Evolutionary conservation across 345 rosid species (phyloP).

Genomic region (Acer saccharum): DNA sequence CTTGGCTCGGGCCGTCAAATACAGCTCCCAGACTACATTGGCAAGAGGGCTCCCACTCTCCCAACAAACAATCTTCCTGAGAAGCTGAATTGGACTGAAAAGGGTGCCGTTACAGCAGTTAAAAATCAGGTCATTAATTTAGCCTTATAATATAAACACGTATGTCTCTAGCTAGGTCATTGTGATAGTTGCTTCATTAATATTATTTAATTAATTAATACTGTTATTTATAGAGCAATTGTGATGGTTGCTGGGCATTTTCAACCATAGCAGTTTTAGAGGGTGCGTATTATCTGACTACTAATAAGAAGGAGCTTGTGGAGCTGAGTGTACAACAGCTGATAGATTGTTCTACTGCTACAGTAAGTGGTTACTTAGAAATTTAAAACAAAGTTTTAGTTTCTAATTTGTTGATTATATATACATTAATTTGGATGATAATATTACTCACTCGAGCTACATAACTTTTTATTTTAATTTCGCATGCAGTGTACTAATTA

Average conservation of each 20-base stretch:
- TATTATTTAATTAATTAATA: too few relatives aligned
- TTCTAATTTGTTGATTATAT: background rate
- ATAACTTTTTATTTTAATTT: too few relatives aligned
- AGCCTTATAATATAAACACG: too few relatives aligned
- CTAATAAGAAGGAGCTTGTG: slow-evolving; percentile 62
- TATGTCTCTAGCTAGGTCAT: too few relatives aligned
- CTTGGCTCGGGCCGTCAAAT: slow-evolving; percentile 63
- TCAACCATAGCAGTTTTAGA: slow-evolving; percentile 91
- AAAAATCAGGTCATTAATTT: slow-evolving; percentile 68
- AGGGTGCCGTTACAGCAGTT: slow-evolving; percentile 83
- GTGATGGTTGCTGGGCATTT: slow-evolving; percentile 97
- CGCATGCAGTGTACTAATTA: too few relatives aligned
- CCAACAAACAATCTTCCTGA: slow-evolving; percentile 63
- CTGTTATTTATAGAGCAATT: background rate
- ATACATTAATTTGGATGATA: too few relatives aligned
- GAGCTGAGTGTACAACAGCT: slow-evolving; percentile 98
- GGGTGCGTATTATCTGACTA: slow-evolving; percentile 78
- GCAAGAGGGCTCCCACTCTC: slow-evolving; percentile 61
- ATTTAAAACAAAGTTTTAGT: background rate
- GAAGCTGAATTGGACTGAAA: slow-evolving; percentile 81
- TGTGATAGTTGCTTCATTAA: too few relatives aligned
- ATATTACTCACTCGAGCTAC: too few relatives aligned
- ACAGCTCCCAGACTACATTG: slow-evolving; percentile 63
- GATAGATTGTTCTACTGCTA: slow-evolving; percentile 76
- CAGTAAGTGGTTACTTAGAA: slow-evolving; percentile 46